Evolutionary conservation across 495 filamentous ascomycete species (phyloP).

Genomic region (Hyaloscypha hepaticicola): DNA sequence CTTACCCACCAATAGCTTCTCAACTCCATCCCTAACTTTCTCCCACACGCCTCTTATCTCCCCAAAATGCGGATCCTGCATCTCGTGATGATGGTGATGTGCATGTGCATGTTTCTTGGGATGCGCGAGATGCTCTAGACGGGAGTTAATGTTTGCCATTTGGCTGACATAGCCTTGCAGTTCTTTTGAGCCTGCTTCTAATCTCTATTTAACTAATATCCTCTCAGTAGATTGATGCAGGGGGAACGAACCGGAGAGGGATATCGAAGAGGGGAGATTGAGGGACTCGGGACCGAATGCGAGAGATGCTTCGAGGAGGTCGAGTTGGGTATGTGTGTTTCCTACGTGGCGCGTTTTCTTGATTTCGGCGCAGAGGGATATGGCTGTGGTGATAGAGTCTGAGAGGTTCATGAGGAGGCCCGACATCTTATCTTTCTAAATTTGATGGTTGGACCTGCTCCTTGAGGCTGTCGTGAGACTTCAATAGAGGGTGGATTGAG

Average conservation of each 20-base stretch:
- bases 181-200: neutral
- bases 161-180: neutral
- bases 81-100: neutral
- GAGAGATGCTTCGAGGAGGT: slow-evolving; percentile 5
- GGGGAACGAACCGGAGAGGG: neutral
- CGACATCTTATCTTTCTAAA: neutral
- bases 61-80: slow-evolving; percentile 7
- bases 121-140: neutral
- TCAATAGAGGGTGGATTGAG: neutral
- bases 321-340: neutral
- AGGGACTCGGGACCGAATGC: neutral
- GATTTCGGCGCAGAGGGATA: neutral
- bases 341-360: slow-evolving; percentile 1
- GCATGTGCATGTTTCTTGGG: neutral
- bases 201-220: too few relatives aligned
- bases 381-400: neutral
- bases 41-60: slow-evolving; percentile 1
- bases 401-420: neutral
- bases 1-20: neutral
- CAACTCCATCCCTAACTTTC: neutral
- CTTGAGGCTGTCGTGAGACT: neutral
- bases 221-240: neutral
- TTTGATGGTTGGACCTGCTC: too few relatives aligned
- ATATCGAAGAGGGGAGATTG: neutral
- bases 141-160: neutral